Percentiles rank a stretch among this genome's conserved stretches.
Conservation (phyloP, 2,329 filamentous ascomycete genomes). For the Cercospora sp. region DNA sequence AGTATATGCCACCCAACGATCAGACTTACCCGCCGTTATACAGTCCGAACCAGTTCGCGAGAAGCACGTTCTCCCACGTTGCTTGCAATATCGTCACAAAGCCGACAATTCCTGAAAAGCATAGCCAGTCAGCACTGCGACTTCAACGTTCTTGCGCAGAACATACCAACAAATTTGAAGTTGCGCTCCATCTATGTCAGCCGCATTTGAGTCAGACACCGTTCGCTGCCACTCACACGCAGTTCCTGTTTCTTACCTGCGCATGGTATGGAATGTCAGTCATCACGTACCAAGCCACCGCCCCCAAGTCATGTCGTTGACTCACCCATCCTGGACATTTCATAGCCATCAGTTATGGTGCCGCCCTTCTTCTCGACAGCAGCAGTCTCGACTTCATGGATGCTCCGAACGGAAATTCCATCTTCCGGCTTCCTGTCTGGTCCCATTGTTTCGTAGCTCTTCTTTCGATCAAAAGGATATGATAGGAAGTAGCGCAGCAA, state of each 20-base stretch:
- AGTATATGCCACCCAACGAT: neutral
- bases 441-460: slow-evolving; percentile 15
- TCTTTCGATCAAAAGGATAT: slow-evolving; percentile 2
- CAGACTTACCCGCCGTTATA: slow-evolving; percentile 27
- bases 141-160: neutral
- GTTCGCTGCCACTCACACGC: slow-evolving; percentile 36
- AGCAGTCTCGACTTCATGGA: slow-evolving; percentile 26
- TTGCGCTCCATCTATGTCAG: slow-evolving; percentile 15
- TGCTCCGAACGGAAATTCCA: slow-evolving; percentile 31
- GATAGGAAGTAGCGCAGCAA: neutral
- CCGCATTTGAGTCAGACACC: neutral
- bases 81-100: slow-evolving; percentile 57
- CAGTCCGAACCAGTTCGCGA: slow-evolving; percentile 37
- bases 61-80: slow-evolving; percentile 56
- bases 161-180: slow-evolving; percentile 23
- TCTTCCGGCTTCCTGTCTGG: slow-evolving; percentile 29
- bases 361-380: slow-evolving; percentile 33
- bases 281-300: neutral
- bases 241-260: slow-evolving; percentile 51
- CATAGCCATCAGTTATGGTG: slow-evolving; percentile 42
- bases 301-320: neutral
- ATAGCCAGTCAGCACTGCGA: neutral
- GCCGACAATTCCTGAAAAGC: slow-evolving; percentile 49
- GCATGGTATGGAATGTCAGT: neutral
- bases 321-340: slow-evolving; percentile 51